Evolutionary conservation across 1,139 yeast genomes (phyloP).

Genomic region (Candida sp.): DNA sequence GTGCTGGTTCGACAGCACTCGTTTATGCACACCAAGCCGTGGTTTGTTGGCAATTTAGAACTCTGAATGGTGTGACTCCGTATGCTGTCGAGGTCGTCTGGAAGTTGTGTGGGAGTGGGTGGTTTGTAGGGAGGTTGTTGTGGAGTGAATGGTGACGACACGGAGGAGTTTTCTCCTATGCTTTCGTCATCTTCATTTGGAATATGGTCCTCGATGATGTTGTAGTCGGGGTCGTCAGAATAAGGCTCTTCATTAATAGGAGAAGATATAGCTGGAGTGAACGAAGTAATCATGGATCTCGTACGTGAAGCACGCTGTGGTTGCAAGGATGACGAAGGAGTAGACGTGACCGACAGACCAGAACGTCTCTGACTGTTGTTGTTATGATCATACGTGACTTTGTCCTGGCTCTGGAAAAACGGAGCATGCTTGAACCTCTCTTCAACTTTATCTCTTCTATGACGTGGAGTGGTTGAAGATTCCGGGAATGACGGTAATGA

Average conservation of each 20-base stretch:
- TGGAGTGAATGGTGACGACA: constrained; percentile 47
- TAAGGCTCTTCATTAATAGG: constrained; percentile 45
- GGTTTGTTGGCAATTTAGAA: constrained; percentile 41
- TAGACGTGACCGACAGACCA: not conserved
- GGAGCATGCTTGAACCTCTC: constrained; percentile 54
- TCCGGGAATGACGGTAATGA: constrained; percentile 61
- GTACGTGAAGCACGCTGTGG: constrained; percentile 51
- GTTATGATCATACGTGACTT: constrained; percentile 38
- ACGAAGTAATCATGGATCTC: constrained; percentile 43
- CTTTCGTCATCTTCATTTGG: constrained; percentile 19
- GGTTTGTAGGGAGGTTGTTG: constrained; percentile 38
- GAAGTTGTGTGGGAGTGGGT: constrained; percentile 12
- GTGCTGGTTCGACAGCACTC: constrained; percentile 45
- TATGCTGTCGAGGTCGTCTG: constrained; percentile 49
- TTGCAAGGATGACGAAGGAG: constrained; percentile 14
- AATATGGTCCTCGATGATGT: constrained; percentile 20
- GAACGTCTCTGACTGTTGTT: constrained; percentile 20
- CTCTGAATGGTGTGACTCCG: constrained; percentile 48
- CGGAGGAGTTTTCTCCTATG: constrained; percentile 11
- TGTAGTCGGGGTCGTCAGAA: constrained; percentile 21
- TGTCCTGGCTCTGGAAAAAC: constrained; percentile 38
- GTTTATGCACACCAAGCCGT: constrained; percentile 48
- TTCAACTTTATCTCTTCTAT: constrained; percentile 47
- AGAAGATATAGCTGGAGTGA: constrained; percentile 37
- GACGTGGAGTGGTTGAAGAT: constrained; percentile 38